Base-by-base conservation (phyloP, 495 filamentous ascomycete species). In the Tricharina praecox region DNA sequence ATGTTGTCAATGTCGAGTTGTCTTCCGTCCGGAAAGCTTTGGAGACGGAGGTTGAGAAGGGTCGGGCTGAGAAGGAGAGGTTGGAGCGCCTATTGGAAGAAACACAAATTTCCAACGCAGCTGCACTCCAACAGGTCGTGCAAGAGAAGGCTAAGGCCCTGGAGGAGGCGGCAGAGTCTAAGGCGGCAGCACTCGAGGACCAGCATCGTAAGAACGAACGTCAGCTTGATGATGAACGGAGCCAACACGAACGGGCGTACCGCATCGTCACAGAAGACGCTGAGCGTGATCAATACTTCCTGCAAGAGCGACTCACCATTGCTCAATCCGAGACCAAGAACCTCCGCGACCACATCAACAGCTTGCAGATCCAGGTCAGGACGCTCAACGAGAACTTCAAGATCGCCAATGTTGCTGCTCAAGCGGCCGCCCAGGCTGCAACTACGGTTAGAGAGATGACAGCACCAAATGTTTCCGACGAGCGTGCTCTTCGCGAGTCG, bases 401-500 rank as follows among this genome's bases (percentile, higher is more conserved):
- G 60, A 78, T 96, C 56, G 79, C 92, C 34, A 85, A 88, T 55
- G 77, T 85, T 57, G 90, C 90, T 47, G 92, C 90, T 16, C 72
- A 77, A 51, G 85, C 88, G 44, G 92, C 90, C 47, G 86, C 75
- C 23, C 74, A 81, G 59, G 85, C 82, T 15, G 85, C 86, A 19
- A 83, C 85, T 63, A 68, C 67, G 9, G 73, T 39, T 19, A 38
- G 34, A n/a, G 43, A 46, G n/a, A 60, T 64, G 24, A 69, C 68
- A 33, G 55, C 61, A 40, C 61, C 63, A 42, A 68, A 73, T 18
- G 62, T 75, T 19, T 82, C 83, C 0, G 82, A 90, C 58, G 90
- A 82, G 68, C 82, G 94, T 62, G 90, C 90, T 9, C 73, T 97
- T 28, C 80, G 90, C 20, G 92, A 97, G 64, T 93, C 88, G 4